Conservation (phyloP, 2,329 filamentous ascomycete genomes). For the Trichoderma sp. region DNA sequence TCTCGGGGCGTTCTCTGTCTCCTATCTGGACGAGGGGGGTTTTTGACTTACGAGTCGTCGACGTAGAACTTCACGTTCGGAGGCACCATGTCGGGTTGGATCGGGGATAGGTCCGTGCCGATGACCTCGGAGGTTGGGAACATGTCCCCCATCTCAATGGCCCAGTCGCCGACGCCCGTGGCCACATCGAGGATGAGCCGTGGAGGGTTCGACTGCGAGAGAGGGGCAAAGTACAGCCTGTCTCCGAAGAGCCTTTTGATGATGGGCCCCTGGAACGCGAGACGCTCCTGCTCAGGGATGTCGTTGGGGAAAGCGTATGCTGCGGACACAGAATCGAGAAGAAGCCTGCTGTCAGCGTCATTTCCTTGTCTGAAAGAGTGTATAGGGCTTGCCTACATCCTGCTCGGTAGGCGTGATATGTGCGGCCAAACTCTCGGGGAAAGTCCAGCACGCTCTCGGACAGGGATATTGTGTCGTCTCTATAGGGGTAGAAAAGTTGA, state of each 20-base stretch:
- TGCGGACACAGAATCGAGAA: neutral
- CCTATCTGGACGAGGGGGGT: neutral
- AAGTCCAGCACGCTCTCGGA: conserved; percentile 47
- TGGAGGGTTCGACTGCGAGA: conserved; percentile 31
- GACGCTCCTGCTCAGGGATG: conserved; percentile 37
- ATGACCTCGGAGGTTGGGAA: conserved; percentile 38
- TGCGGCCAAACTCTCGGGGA: conserved; percentile 44
- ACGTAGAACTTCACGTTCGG: conserved; percentile 58
- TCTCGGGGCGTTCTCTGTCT: neutral
- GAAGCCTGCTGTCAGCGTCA: conserved; percentile 7
- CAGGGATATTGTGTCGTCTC: conserved; percentile 36
- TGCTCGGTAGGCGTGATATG: conserved; percentile 28
- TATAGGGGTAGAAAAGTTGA: neutral
- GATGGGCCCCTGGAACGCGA: conserved; percentile 38
- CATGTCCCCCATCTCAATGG: conserved; percentile 45
- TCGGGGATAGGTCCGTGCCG: conserved; percentile 42
- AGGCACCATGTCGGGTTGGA: conserved; percentile 49
- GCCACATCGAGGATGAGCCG: conserved; percentile 44
- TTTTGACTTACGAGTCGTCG: conserved; percentile 49
- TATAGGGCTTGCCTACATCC: conserved; percentile 4
- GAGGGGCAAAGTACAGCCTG: conserved; percentile 38
- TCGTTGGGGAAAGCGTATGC: conserved; percentile 35
- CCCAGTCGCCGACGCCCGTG: conserved; percentile 49
- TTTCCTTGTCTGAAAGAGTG: too few species aligned
- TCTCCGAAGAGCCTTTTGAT: conserved; percentile 37